phyloP scores from a whole-genome alignment of 1,284 basidiomycete species.

The Apiotrichum brassicae region DNA sequence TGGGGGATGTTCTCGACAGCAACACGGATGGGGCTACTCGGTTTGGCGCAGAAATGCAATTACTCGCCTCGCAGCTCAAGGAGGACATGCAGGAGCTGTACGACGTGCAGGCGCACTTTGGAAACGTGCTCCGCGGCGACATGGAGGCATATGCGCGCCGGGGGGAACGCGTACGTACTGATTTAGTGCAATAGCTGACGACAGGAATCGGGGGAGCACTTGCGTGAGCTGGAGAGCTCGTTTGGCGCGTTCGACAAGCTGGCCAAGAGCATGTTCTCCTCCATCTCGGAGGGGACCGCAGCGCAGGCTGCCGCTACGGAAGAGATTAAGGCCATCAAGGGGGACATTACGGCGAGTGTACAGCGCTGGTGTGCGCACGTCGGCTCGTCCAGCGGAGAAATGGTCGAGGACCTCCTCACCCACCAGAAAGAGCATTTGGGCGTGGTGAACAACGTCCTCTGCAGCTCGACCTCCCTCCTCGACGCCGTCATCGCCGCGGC shows the following conservation, averaged over 20 bases:
- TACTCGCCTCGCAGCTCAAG: conserved; percentile 59
- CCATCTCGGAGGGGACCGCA: conserved; percentile 54
- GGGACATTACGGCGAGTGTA: conserved; percentile 38
- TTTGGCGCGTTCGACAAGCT: conserved; percentile 59
- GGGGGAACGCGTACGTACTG: conserved; percentile 45
- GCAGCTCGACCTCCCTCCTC: conserved; percentile 49
- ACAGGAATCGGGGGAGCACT: conserved; percentile 26
- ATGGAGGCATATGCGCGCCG: conserved; percentile 57
- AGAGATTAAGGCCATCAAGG: conserved; percentile 28
- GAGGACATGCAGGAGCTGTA: conserved; percentile 53
- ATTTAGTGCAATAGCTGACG: conserved; percentile 8
- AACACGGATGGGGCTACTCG: conserved; percentile 62
- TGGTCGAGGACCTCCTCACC: conserved; percentile 39
- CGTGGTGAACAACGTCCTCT: conserved; percentile 42
- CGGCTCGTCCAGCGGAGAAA: conserved; percentile 24
- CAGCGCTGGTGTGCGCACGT: conserved; percentile 30
- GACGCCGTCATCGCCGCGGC: conserved; percentile 59
- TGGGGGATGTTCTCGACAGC: conserved; percentile 58
- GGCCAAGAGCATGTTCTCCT: conserved; percentile 55
- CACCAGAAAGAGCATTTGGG: conserved; percentile 41
- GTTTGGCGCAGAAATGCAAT: conserved; percentile 57
- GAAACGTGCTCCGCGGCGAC: conserved; percentile 54
- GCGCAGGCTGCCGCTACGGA: conserved; percentile 53
- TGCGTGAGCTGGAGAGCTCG: conserved; percentile 42
- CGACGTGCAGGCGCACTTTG: conserved; percentile 46